Percentiles rank a stretch among this genome's conserved stretches.
These are phyloP conservation scores for Hemileia vastatrix DNA, from an alignment of 1,284 basidiomycete genomes.

Conservation along the genomic window DNA sequence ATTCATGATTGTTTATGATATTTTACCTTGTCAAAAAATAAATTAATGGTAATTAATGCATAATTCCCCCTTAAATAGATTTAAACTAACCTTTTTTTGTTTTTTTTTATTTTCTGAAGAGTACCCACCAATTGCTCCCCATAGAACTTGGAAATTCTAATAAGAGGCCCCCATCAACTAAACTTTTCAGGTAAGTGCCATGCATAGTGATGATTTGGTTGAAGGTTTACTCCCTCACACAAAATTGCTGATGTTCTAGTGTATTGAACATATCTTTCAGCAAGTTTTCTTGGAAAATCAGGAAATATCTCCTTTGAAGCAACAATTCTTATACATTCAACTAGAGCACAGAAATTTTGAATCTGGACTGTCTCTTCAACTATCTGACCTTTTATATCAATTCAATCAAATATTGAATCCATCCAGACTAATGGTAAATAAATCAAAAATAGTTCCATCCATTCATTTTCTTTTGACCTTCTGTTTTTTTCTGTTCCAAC, in stretches of 20 bases:
- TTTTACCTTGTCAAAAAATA: no score
- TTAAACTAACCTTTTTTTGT: no score
- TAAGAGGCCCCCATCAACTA: conserved; percentile 23
- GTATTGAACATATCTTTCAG: conserved; percentile 10
- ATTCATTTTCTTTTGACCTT: no score
- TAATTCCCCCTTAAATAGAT: no score
- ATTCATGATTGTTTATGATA: no score
- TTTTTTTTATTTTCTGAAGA: conserved; percentile 23
- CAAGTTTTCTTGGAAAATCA: conserved; percentile 5
- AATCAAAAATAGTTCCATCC: no score
- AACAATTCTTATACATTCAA: conserved; percentile 22
- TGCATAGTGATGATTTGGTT: conserved; percentile 26
- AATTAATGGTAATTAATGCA: no score
- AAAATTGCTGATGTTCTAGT: neutral
- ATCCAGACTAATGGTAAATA: no score
- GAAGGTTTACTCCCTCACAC: neutral
- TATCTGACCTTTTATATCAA: no score
- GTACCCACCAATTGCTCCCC: conserved; percentile 21
- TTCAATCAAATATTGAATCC: no score
- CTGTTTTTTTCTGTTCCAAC: no score
- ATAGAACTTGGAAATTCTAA: conserved; percentile 24
- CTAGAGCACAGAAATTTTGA: conserved; percentile 21
- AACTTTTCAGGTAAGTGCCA: conserved; percentile 21
- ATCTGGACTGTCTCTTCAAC: conserved; percentile 3
- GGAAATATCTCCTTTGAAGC: conserved; percentile 2